Percentiles rank a stretch among this genome's conserved stretches.
These are phyloP conservation scores for Proliferodiscus dingleyae DNA, from an alignment of 2,329 filamentous ascomycete species.

Conservation along the genomic window DNA sequence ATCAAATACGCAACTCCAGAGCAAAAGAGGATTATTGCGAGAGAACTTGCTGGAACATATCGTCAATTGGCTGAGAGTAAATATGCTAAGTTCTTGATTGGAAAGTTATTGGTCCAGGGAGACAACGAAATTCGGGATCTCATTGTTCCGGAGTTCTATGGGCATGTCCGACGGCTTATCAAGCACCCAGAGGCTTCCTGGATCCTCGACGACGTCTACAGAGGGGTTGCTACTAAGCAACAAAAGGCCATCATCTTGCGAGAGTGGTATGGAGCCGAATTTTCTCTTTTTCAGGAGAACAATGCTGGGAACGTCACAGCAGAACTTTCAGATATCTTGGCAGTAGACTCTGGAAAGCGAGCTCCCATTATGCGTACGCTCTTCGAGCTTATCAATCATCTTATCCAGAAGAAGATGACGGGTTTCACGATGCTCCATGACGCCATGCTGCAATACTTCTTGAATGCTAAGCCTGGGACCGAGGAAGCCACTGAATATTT, in stretches of 20 bases:
- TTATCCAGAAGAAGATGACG: constrained; percentile 94
- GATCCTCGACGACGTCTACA: constrained; percentile 97
- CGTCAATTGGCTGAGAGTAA: constrained; percentile 83
- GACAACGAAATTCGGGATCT: constrained; percentile 81
- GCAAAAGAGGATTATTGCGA: constrained; percentile 80
- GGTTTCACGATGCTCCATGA: constrained; percentile 98
- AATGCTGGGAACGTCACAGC: constrained; percentile 42
- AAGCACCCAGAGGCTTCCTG: constrained; percentile 95
- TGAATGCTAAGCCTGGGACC: constrained; percentile 69
- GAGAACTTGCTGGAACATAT: constrained; percentile 81
- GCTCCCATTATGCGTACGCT: constrained; percentile 81
- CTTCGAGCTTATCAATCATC: constrained; percentile 79
- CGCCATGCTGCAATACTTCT: constrained; percentile 95
- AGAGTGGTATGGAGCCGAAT: constrained; percentile 97
- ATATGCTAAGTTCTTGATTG: constrained; percentile 96
- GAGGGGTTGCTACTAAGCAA: constrained; percentile 75
- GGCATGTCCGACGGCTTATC: constrained; percentile 85
- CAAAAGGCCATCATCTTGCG: constrained; percentile 82
- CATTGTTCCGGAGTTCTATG: constrained; percentile 92
- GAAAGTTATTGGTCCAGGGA: constrained; percentile 90
- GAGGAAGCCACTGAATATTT: constrained; percentile 83
- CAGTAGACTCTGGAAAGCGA: constrained; percentile 76
- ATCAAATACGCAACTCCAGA: constrained; percentile 89
- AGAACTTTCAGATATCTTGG: constrained; percentile 71
- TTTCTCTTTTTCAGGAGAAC: constrained; percentile 68